A percentile compares a stretch with the other conserved stretches of the same genome.
Evolutionary conservation across 2,329 filamentous ascomycete genomes (phyloP).

Genomic region (Capronia epimyces): DNA sequence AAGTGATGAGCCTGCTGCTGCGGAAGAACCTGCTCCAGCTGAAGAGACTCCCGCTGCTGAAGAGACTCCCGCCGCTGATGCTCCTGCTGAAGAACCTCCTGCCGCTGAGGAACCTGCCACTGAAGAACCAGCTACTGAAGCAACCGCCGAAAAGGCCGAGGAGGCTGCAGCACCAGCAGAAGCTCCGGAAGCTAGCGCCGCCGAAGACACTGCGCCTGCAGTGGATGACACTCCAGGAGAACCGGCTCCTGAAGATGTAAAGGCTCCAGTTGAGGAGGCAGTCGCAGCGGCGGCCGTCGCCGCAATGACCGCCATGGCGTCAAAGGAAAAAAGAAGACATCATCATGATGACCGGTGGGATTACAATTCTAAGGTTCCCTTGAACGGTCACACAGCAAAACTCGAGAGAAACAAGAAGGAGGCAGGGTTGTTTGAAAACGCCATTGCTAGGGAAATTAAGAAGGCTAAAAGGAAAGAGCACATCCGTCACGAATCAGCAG

Average conservation of each 20-base stretch:
- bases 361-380: slow-evolving; percentile 13
- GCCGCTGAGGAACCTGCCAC: slow-evolving; percentile 10
- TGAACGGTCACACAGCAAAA: slow-evolving; percentile 31
- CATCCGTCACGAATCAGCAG: slow-evolving; percentile 18
- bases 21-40: slow-evolving; percentile 4
- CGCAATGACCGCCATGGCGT: neutral
- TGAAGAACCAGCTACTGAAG: slow-evolving; percentile 7
- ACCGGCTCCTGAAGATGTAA: slow-evolving; percentile 12
- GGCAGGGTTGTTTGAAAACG: slow-evolving; percentile 32
- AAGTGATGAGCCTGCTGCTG: neutral
- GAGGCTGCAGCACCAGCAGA: slow-evolving; percentile 1
- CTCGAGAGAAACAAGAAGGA: slow-evolving; percentile 32
- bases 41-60: slow-evolving; percentile 10
- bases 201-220: slow-evolving; percentile 17
- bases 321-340: slow-evolving; percentile 17
- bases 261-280: slow-evolving; percentile 4
- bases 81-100: slow-evolving; percentile 10
- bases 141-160: slow-evolving; percentile 1
- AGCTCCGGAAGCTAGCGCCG: slow-evolving; percentile 1
- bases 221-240: slow-evolving; percentile 8
- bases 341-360: slow-evolving; percentile 18
- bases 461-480: slow-evolving; percentile 32
- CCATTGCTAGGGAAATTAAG: slow-evolving; percentile 28
- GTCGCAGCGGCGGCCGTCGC: slow-evolving; percentile 25
- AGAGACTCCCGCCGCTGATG: slow-evolving; percentile 1